Base-by-base conservation (phyloP, 129 eudicot species). In the Kitagawia praeruptora region DNA sequence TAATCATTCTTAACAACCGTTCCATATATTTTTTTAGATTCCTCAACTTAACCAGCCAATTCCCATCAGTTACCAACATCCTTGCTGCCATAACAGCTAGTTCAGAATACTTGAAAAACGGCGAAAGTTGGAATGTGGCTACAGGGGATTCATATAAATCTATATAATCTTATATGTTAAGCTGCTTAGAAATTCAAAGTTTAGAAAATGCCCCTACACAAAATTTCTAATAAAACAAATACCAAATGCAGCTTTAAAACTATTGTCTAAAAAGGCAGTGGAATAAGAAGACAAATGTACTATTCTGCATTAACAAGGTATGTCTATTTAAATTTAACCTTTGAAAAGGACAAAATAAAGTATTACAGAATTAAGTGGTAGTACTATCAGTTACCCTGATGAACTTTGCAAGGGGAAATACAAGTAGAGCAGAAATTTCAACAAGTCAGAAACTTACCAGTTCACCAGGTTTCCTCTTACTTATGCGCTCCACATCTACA, bases 381-480 rank as follows among this genome's bases (percentile, higher is more conserved):
- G 41, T 6, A 27, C 23, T 34, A 14, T 31, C 41, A 67, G 40
- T 31, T 61, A 61, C 14, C 12, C 69, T 8, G 69, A n/a, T 61
- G 15, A 3, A 1, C 3, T n/a, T 61, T 61, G 69, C 69, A 25
- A 61, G 69, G 37, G 69, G 1, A 8, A 9, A 61, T n/a, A 61
- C 34, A 61, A 67, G 41, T 4, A 31, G 10, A 67, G 23, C 41
- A 63, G 34, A 23, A 23, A 42, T 12, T 8, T 63, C 8, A 41
- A 67, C 49, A 70, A 78, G 74, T 39, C 38, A 69, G 47, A 74
- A 74, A 16, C 77, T 85, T 84, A 96, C 99, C 93, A 85, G 88
- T 90, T 92, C 98, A 86, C 90, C 93, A 72, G 98, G 99, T 79
- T 87, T 92, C 84, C 99, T 84, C 85, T 96, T 96, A 85, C 98